Evolutionary conservation across 1,284 basidiomycete genomes (phyloP).

Genomic region (Ceratobasidium sp.): DNA sequence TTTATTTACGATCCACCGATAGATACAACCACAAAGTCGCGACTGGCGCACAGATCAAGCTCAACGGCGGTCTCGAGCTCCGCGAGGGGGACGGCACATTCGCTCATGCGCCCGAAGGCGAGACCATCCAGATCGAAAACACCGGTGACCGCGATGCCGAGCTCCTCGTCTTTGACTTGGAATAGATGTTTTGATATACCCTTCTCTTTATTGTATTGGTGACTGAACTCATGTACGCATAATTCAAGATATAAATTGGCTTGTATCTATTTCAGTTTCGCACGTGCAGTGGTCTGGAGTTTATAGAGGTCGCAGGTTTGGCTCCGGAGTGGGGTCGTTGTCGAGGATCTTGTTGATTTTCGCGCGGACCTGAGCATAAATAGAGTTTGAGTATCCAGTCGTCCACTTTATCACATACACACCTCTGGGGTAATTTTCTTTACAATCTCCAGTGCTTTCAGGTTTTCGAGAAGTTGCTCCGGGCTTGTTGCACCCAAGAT

Average conservation of each 20-base stretch:
- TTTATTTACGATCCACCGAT: background rate
- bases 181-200: conserved; percentile 29
- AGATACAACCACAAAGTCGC: conserved; percentile 36
- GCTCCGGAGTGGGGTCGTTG: conserved; percentile 59
- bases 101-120: conserved; percentile 14
- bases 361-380: conserved; percentile 51
- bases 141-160: conserved; percentile 44
- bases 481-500: conserved; percentile 74
- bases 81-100: conserved; percentile 48
- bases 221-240: conserved; percentile 28
- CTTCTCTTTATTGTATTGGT: conserved; percentile 31
- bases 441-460: conserved; percentile 77
- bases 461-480: conserved; percentile 75
- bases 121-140: conserved; percentile 46
- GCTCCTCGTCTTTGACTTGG: conserved; percentile 48
- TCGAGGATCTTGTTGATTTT: conserved; percentile 77
- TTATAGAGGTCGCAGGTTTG: conserved; percentile 32
- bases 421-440: conserved; percentile 77
- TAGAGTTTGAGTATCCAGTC: background rate
- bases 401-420: conserved; percentile 51
- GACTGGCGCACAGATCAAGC: conserved; percentile 21
- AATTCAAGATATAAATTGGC: conserved; percentile 32
- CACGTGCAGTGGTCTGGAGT: background rate
- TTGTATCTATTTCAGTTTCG: background rate
- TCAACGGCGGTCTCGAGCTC: conserved; percentile 48